Percentiles rank a stretch among this genome's conserved stretches.
These are phyloP conservation scores for Clausena lansium DNA, from an alignment of 345 rosid genomes.

Conservation along the genomic window DNA sequence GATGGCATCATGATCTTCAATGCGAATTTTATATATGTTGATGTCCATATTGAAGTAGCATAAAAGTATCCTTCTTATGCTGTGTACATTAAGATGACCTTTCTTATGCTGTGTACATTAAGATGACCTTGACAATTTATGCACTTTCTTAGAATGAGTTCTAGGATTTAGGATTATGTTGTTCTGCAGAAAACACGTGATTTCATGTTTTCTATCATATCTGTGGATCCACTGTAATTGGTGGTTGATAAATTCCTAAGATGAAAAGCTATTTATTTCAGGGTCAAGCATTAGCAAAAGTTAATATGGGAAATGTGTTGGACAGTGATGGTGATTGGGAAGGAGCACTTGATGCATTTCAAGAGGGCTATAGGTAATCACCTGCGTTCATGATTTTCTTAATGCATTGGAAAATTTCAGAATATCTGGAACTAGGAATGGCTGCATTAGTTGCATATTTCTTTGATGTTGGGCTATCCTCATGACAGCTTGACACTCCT, in stretches of 20 bases:
- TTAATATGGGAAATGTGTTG: conserved; percentile 69
- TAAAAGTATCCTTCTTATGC: not conserved
- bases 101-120: not conserved
- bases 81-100: not conserved
- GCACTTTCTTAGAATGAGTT: not conserved
- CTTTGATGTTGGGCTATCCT: not conserved
- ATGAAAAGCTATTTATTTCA: conserved; percentile 33
- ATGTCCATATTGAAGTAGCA: conserved; percentile 3
- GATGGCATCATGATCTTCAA: conserved; percentile 14
- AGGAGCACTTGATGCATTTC: conserved; percentile 69
- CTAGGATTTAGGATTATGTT: conserved; percentile 10
- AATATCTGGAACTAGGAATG: not conserved
- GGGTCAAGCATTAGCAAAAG: conserved; percentile 92
- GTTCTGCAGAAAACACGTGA: conserved; percentile 1
- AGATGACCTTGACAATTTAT: conserved; percentile 3
- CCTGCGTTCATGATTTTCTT: conserved; percentile 5
- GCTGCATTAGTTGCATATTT: not conserved
- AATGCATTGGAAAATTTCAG: conserved; percentile 1
- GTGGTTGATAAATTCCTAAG: conserved; percentile 22
- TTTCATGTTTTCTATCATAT: conserved; percentile 7
- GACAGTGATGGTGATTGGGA: conserved; percentile 74
- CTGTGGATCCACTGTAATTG: conserved; percentile 10
- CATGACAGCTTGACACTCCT: not conserved
- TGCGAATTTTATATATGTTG: conserved; percentile 8
- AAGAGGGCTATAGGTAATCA: conserved; percentile 72